Evolutionary conservation across 495 filamentous ascomycete genomes (phyloP).

Genomic region (Aspergillus campestris): DNA sequence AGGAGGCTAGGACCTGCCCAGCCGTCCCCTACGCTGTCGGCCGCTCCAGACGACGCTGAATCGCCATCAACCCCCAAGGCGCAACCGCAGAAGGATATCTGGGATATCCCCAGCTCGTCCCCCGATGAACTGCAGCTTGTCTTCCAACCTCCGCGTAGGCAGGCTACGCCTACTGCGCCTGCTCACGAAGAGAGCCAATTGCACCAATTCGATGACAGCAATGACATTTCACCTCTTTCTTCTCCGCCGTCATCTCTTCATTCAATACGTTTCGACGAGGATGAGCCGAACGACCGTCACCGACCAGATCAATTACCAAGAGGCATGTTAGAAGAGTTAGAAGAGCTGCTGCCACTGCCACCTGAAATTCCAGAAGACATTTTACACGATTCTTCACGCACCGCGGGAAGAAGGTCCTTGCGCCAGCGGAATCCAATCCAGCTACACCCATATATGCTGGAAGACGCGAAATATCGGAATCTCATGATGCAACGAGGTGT

Average conservation of each 20-base stretch:
- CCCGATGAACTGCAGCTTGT: slow-evolving; percentile 28
- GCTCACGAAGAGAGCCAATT: background rate
- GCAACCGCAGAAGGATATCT: slow-evolving; percentile 8
- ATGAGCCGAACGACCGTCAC: slow-evolving; percentile 1
- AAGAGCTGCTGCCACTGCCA: slow-evolving; percentile 7
- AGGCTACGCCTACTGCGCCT: slow-evolving; percentile 1
- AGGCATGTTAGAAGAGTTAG: slow-evolving; percentile 7
- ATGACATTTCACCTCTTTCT: slow-evolving; percentile 35
- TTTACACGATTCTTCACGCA: slow-evolving; percentile 22
- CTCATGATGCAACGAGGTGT: slow-evolving; percentile 54
- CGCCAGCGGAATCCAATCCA: slow-evolving; percentile 68
- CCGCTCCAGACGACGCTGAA: background rate
- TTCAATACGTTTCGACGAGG: slow-evolving; percentile 6
- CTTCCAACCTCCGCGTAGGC: slow-evolving; percentile 7
- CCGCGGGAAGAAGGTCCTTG: slow-evolving; percentile 34
- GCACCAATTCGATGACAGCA: background rate
- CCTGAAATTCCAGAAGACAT: slow-evolving; percentile 26
- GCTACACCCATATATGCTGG: slow-evolving; percentile 61
- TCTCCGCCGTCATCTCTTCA: slow-evolving; percentile 28
- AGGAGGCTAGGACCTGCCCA: background rate
- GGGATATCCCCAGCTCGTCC: slow-evolving; percentile 21
- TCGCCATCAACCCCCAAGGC: slow-evolving; percentile 9
- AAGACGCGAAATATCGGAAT: slow-evolving; percentile 56
- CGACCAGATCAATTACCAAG: background rate
- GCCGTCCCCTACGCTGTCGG: slow-evolving; percentile 1